Evolutionary conservation across 148 eudicot genomes (phyloP), one percentile per base, ranked within the genome.

Genomic region (Limonium bicolor): DNA sequence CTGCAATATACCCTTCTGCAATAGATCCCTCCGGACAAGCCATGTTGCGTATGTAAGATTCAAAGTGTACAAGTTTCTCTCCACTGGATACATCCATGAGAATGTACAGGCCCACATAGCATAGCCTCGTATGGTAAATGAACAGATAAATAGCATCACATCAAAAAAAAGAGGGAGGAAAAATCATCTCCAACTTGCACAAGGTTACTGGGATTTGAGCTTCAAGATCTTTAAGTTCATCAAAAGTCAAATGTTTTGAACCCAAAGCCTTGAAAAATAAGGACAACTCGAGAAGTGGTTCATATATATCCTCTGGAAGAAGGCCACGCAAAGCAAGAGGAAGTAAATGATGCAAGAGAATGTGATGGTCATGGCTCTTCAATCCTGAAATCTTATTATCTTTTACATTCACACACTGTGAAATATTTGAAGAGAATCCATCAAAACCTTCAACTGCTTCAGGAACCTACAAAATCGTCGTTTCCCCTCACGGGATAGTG

Each of bases 11-110:
- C 5, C 57, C 59, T 27, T 50, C 51, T 0, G 67, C 48, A 4
- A 56, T 58, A 0, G 46, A 64, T 8, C 31, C 64, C 37, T 64
- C 61, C 2, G 56, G 67, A 38, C 23, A 38, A 27, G 56, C 51
- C n/a, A 25, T 6, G 13, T 62, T 62, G 2, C 41, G 21, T 2
- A 55, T 22, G 29, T 55, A 62, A 6, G 39, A 23, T 62, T 55
- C 1, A 50, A 30, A 6, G 18, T 56, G 2, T 17, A 19, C 36
- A 63, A 37, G 7, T 24, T 17, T 18, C 37, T 41, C 20, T 63
- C 57, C 30, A 56, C 41, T 4, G 33, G 48, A 18, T 48, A 61
- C 60, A 61, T 61, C 51, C 54, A 25, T 51, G 14, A 4, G 10
- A 47, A 4, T 48, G 36, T 0, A 61, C 18, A 0, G n/a, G 46